Conservation (phyloP, 306 rosid species). For the Lupinus albus region DNA sequence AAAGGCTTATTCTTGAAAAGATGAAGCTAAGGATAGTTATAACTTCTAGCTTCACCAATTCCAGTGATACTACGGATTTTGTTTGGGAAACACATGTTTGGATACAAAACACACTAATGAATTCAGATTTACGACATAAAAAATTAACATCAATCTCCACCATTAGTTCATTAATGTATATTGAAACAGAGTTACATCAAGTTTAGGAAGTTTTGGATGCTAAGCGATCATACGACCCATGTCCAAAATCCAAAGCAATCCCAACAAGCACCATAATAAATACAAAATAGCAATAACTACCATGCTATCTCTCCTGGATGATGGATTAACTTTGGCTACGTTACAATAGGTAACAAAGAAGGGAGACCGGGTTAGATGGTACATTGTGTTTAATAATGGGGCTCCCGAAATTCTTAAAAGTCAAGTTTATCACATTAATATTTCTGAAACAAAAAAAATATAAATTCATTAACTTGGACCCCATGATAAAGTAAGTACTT, state of each 20-base stretch:
- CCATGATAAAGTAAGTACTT: too few relatives aligned
- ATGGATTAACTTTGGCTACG: too few relatives aligned
- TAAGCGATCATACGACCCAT: background rate
- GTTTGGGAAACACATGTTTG: background rate
- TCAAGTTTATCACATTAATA: too few relatives aligned
- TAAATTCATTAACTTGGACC: too few relatives aligned
- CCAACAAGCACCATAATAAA: background rate
- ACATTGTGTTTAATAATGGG: too few relatives aligned
- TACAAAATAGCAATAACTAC: background rate
- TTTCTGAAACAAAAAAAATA: too few relatives aligned
- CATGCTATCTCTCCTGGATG: too few relatives aligned
- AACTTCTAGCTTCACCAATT: background rate
- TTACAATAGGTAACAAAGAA: too few relatives aligned
- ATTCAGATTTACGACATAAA: background rate
- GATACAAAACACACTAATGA: background rate
- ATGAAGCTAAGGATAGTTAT: background rate
- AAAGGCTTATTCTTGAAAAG: constrained; percentile 1
- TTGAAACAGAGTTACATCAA: background rate
- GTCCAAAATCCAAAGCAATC: background rate
- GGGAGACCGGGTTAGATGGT: too few relatives aligned
- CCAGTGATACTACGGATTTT: background rate
- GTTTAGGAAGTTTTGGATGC: background rate
- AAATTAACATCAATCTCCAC: background rate
- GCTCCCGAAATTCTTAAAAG: too few relatives aligned
- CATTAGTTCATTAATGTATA: background rate